These are phyloP conservation scores for Chaetomidium leptoderma DNA, from an alignment of 495 filamentous ascomycete genomes.

Conservation along the genomic window DNA sequence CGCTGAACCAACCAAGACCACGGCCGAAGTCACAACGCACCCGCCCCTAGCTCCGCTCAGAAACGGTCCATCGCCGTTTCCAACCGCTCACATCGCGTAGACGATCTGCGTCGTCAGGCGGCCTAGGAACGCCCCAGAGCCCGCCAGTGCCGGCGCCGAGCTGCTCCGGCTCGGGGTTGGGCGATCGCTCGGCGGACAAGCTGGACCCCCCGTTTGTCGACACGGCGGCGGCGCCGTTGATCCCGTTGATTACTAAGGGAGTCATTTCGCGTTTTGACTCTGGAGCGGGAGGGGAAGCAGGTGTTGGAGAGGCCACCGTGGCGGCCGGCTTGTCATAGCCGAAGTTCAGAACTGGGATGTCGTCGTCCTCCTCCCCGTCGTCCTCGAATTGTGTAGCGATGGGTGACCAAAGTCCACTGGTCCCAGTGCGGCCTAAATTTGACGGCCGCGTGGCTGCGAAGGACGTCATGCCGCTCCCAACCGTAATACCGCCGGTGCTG, in stretches of 20 bases:
- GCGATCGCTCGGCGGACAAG: not conserved
- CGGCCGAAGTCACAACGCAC: not conserved
- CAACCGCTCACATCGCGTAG: slow-evolving; percentile 34
- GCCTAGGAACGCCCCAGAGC: slow-evolving; percentile 37
- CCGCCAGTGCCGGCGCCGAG: slow-evolving; percentile 30
- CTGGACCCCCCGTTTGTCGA: not conserved
- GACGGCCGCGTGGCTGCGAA: slow-evolving; percentile 27
- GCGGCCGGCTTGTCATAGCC: slow-evolving; percentile 26
- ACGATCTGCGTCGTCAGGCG: slow-evolving; percentile 36
- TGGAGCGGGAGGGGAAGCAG: not conserved
- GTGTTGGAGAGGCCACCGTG: not conserved
- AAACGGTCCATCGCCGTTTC: slow-evolving; percentile 48
- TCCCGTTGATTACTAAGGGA: not conserved
- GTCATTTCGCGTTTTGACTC: not conserved
- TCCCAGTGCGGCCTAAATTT: slow-evolving; percentile 24
- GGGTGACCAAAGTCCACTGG: slow-evolving; percentile 38
- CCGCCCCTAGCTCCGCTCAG: slow-evolving; percentile 28
- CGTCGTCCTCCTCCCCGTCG: slow-evolving; percentile 35
- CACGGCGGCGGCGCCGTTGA: not conserved
- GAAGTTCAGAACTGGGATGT: slow-evolving; percentile 47
- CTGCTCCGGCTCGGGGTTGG: slow-evolving; percentile 16
- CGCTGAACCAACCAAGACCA: not conserved
- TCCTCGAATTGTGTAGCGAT: slow-evolving; percentile 23
- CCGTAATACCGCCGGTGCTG: slow-evolving; percentile 31
- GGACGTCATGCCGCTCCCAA: slow-evolving; percentile 34